Evolutionary conservation across 2,329 filamentous ascomycete species (phyloP).

Genomic region (Diaporthe citrichinensis): DNA sequence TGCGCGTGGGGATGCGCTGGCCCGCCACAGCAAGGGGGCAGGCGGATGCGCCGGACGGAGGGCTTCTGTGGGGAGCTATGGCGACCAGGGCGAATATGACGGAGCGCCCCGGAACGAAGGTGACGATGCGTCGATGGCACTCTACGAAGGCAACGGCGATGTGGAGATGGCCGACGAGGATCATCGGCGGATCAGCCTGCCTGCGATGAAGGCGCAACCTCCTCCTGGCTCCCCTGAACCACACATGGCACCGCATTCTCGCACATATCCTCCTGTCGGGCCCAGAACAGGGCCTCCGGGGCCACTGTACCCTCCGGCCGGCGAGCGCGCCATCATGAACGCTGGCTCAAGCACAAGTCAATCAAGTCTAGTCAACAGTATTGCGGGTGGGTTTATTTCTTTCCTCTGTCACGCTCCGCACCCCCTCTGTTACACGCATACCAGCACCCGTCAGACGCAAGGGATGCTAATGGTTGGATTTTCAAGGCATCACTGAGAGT

Average conservation of each 20-base stretch:
- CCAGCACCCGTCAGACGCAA: slow-evolving; percentile 57
- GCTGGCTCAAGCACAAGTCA: slow-evolving; percentile 67
- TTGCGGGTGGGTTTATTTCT: slow-evolving; percentile 54
- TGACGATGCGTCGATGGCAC: slow-evolving; percentile 71
- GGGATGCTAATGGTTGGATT: slow-evolving; percentile 73
- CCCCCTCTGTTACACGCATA: slow-evolving; percentile 51
- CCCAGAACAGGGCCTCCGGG: slow-evolving; percentile 62
- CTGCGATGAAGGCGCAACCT: slow-evolving; percentile 81
- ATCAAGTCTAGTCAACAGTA: slow-evolving; percentile 61
- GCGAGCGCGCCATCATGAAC: slow-evolving; percentile 65
- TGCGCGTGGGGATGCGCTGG: slow-evolving; percentile 93
- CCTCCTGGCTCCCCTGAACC: slow-evolving; percentile 69
- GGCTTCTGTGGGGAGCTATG: slow-evolving; percentile 87
- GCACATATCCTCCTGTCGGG: slow-evolving; percentile 84
- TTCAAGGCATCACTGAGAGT: slow-evolving; percentile 85
- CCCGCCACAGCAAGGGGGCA: slow-evolving; percentile 94
- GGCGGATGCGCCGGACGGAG: slow-evolving; percentile 94
- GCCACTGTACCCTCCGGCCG: slow-evolving; percentile 74
- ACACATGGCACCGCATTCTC: slow-evolving; percentile 72
- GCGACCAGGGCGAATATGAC: slow-evolving; percentile 80
- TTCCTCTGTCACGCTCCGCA: not conserved
- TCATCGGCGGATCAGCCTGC: slow-evolving; percentile 76
- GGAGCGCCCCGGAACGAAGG: slow-evolving; percentile 63
- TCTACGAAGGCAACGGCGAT: slow-evolving; percentile 72
- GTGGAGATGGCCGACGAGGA: slow-evolving; percentile 73